These are phyloP conservation scores for Beauveria brongniartii DNA, from an alignment of 2,329 filamentous ascomycete genomes.

Conservation along the genomic window DNA sequence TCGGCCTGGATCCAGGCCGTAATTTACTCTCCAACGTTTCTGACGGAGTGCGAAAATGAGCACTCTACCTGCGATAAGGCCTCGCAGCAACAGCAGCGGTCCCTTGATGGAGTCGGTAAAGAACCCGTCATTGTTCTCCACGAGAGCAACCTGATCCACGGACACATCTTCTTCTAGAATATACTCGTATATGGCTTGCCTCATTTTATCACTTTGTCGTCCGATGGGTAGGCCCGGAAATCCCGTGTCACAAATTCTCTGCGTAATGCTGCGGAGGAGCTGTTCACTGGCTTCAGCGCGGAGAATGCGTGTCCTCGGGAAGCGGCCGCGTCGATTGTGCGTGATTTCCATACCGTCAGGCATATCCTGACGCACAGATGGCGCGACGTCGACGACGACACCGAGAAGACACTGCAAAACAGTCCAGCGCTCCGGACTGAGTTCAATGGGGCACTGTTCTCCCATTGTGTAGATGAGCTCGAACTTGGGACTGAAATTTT, in stretches of 20 bases:
- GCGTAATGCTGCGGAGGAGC: background rate
- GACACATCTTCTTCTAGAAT: background rate
- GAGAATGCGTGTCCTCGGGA: constrained; percentile 5
- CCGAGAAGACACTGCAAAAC: constrained; percentile 33
- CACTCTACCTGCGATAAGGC: constrained; percentile 48
- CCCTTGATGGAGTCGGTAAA: background rate
- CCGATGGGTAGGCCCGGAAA: constrained; percentile 33
- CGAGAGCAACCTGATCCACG: background rate
- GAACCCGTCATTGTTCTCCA: background rate
- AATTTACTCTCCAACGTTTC: constrained; percentile 60
- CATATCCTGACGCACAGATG: background rate
- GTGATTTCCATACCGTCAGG: background rate
- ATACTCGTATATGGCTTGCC: background rate
- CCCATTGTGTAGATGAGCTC: constrained; percentile 59
- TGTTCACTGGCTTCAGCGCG: background rate
- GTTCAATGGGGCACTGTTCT: constrained; percentile 39
- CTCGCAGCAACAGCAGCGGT: constrained; percentile 32
- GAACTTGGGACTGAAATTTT: constrained; percentile 53
- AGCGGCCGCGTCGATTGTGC: background rate
- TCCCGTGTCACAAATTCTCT: constrained; percentile 15
- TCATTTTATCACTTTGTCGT: constrained; percentile 21
- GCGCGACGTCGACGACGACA: background rate
- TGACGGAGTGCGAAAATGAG: constrained; percentile 43
- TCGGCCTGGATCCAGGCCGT: constrained; percentile 42
- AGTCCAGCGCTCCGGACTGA: constrained; percentile 47